phyloP scores from a whole-genome alignment of 441 rosid genomes.

The Adansonia madagascariensis region DNA sequence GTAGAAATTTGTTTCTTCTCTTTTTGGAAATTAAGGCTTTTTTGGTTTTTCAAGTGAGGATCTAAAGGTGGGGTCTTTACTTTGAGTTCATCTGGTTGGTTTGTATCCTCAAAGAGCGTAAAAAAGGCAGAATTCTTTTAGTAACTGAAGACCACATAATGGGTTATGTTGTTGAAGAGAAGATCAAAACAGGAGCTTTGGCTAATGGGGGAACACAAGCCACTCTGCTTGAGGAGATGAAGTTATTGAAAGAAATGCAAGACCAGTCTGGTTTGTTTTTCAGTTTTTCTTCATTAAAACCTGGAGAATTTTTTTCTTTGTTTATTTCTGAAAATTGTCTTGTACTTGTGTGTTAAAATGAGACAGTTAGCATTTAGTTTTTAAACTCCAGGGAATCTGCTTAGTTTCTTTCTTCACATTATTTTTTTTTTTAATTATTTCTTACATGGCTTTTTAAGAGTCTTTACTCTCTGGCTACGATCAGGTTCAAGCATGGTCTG shows the following conservation, averaged over 20 bases:
- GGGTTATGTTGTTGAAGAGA: constrained; percentile 66
- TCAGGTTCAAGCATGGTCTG: too few species aligned
- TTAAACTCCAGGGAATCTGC: too few species aligned
- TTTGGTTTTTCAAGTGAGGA: constrained; percentile 16
- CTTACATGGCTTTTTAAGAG: too few species aligned
- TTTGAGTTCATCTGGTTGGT: constrained; percentile 31
- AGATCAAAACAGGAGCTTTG: constrained; percentile 48
- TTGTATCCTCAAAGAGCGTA: neutral
- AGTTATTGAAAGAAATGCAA: constrained; percentile 78
- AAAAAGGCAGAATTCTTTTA: constrained; percentile 23
- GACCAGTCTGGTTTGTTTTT: constrained; percentile 73
- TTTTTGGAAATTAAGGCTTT: constrained; percentile 1
- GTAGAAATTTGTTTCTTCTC: neutral
- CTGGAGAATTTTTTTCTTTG: neutral
- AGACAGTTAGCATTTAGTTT: too few species aligned
- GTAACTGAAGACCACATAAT: constrained; percentile 24
- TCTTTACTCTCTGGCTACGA: too few species aligned
- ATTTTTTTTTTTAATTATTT: too few species aligned
- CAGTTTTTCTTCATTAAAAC: neutral
- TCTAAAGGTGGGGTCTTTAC: constrained; percentile 32
- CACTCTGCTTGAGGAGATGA: constrained; percentile 81
- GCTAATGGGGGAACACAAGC: constrained; percentile 46
- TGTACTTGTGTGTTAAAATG: too few species aligned
- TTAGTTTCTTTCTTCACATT: too few species aligned
- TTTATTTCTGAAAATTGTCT: neutral